Evolutionary conservation across 2,329 filamentous ascomycete genomes (phyloP), one percentile per base, ranked within the genome.

Genomic region (Lasiodiplodia citricola): DNA sequence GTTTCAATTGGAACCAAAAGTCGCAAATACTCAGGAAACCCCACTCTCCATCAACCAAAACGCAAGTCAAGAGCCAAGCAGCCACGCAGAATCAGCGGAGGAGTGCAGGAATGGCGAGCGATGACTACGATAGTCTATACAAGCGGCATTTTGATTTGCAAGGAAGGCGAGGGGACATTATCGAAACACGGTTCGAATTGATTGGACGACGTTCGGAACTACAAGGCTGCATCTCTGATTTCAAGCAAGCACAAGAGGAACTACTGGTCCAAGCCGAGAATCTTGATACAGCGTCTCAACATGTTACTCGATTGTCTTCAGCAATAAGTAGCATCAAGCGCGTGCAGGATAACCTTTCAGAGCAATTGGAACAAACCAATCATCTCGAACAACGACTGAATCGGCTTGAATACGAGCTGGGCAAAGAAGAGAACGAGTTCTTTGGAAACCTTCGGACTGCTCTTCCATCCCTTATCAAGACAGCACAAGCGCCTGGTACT

Each of bases 351-450:
- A 23, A 21, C 2, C 25, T 68, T 23, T 38, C 21, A 14, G 35
- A 50, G 14, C 47, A 68, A 11, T 5, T 62, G 35, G 31, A 55
- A 4, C 44, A 28, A 56, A 56, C 51, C 2, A 44, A 35, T n/a
- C 1, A 21, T 5, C 25, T 56, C 14, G 63, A 66, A 18, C 5
- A 21, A 10, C 14, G 4, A 3, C 38, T 66, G 0, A 66, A 31
- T n/a, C 6, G 16, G 4, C 52, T 66, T 23, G 63, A 66, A 18
- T 66, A 44, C 37, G 38, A 25, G 2, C 21, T 66, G 10, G 63
- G 52, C 6, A 66, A 57, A 35, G 63, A 66, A 38, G 51, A 55
- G 60, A 38, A 37, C 10, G 44, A 18, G 13, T 64, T 64, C 31
- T 64, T 64, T n/a, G 47, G 47, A 7, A 1, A 10, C 47, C 25